Evolutionary conservation across 2,329 filamentous ascomycete genomes (phyloP).

Genomic region (Daldinia eschscholtzii): DNA sequence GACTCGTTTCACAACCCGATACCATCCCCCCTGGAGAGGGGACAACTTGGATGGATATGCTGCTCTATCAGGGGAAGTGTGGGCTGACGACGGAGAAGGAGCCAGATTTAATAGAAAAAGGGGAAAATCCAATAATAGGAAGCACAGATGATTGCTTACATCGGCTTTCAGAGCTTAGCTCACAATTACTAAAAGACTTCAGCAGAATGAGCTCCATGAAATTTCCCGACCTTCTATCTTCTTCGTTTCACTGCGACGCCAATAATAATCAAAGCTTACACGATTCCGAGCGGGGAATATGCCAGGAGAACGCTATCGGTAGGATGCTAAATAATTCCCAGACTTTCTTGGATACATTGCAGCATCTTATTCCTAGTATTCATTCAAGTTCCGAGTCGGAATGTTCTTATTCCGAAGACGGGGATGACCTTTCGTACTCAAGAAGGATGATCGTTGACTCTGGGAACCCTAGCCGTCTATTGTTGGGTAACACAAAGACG

Average conservation of each 20-base stretch:
- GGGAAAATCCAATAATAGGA: neutral
- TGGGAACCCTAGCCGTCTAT: neutral
- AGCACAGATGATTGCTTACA: neutral
- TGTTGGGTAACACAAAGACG: neutral
- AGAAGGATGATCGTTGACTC: neutral
- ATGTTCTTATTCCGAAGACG: neutral
- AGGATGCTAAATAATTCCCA: neutral
- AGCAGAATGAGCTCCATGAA: neutral
- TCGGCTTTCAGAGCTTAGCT: neutral
- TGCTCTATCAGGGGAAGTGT: neutral
- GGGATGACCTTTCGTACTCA: neutral
- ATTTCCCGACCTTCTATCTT: neutral
- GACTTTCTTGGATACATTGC: neutral
- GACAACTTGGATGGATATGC: neutral
- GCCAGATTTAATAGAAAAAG: neutral
- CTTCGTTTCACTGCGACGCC: neutral
- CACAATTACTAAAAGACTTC: neutral
- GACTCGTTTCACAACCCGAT: neutral
- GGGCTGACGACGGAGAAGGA: neutral
- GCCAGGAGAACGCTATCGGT: neutral
- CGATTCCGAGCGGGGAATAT: neutral
- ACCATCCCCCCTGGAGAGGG: neutral
- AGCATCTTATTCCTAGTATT: neutral
- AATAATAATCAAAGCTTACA: neutral
- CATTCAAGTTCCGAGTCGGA: neutral